phyloP scores from a whole-genome alignment of 106 monocot species.

The Allium sativum region DNA sequence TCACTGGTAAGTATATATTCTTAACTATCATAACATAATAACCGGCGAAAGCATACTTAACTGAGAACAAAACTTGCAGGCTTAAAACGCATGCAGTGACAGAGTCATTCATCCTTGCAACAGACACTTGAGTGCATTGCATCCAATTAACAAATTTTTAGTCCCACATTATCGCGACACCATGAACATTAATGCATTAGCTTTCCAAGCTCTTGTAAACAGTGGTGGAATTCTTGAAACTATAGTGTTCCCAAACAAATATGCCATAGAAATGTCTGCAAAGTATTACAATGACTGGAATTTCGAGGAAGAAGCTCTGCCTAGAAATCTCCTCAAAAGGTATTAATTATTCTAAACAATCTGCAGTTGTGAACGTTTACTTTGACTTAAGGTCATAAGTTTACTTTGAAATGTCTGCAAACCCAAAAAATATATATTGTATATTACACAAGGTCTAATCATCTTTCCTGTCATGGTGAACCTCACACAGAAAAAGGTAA shows the following conservation, averaged over 20 bases:
- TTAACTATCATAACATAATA: too few species aligned
- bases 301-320: constrained; percentile 53
- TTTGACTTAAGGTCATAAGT: too few species aligned
- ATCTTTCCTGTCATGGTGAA: too few species aligned
- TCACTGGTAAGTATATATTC: too few species aligned
- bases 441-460: too few species aligned
- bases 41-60: too few species aligned
- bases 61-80: too few species aligned
- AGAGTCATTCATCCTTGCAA: constrained; percentile 53
- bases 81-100: constrained; percentile 45
- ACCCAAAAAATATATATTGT: too few species aligned
- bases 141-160: constrained; percentile 80
- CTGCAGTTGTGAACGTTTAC: too few species aligned
- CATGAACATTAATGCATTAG: constrained; percentile 85
- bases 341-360: constrained; percentile 1
- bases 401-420: too few species aligned
- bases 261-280: constrained; percentile 41
- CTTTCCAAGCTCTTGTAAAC: constrained; percentile 65
- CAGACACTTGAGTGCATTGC: constrained; percentile 48
- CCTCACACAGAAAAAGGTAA: too few species aligned
- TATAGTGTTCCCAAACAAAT: constrained; percentile 43
- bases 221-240: constrained; percentile 54
- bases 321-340: constrained; percentile 79
- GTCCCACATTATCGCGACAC: constrained; percentile 74
- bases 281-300: constrained; percentile 63